These are phyloP conservation scores for Plantago lanceolata DNA, from an alignment of 305 asterid species.

Conservation along the genomic window DNA sequence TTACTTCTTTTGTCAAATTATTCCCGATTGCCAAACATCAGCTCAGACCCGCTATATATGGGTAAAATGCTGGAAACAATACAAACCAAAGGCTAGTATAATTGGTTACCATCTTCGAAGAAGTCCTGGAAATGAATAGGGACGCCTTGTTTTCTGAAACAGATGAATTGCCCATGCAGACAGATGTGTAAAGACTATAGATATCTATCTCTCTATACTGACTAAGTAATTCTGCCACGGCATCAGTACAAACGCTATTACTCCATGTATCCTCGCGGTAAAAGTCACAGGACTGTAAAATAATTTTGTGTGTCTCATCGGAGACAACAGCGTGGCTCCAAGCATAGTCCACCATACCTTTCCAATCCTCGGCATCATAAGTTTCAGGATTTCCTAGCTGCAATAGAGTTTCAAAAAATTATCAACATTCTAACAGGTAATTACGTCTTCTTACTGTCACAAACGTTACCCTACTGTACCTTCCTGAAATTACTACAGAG, in stretches of 20 bases:
- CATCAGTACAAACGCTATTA: conserved; percentile 39
- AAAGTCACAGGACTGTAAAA: conserved; percentile 58
- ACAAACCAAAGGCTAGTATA: conserved; percentile 43
- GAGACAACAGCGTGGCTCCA: conserved; percentile 98
- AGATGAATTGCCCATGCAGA: conserved; percentile 47
- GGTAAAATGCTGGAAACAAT: conserved; percentile 67
- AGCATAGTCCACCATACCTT: conserved; percentile 86
- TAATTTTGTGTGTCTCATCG: conserved; percentile 70
- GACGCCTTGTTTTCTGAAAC: conserved; percentile 25
- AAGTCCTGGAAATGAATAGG: conserved; percentile 40
- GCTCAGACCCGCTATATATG: conserved; percentile 45
- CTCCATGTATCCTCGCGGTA: conserved; percentile 59
- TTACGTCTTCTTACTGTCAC: conserved; percentile 73
- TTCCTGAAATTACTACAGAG: conserved; percentile 61
- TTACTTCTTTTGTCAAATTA: too few species aligned
- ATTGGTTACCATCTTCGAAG: conserved; percentile 12
- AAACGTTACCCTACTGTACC: conserved; percentile 54
- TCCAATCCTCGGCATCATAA: conserved; percentile 82
- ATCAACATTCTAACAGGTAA: conserved; percentile 38
- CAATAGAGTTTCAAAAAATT: not conserved
- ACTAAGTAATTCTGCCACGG: conserved; percentile 50
- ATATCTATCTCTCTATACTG: conserved; percentile 83
- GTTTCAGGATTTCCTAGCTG: conserved; percentile 94
- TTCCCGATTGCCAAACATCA: not conserved
- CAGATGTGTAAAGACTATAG: conserved; percentile 77